Conservation (phyloP, 192 early-diverging fungal species). For the Coemansia sp. region DNA sequence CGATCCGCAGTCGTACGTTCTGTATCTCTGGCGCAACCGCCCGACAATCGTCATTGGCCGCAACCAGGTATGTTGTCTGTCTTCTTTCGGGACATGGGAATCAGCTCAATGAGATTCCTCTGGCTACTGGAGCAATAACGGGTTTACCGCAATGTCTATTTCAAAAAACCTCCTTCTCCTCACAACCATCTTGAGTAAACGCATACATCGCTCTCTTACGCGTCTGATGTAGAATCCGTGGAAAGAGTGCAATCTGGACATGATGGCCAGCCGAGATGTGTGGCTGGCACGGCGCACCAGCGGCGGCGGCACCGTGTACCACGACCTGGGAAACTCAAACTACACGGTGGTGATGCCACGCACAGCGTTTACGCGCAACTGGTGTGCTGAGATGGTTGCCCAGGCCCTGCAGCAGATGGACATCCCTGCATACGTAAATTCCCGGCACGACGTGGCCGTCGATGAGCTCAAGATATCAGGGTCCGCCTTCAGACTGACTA, state of each 20-base stretch:
- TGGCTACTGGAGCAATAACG: not conserved
- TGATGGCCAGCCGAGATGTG: conserved; percentile 66
- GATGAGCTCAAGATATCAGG: conserved; percentile 88
- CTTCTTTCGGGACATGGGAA: not conserved
- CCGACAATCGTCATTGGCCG: conserved; percentile 90
- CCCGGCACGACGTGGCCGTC: conserved; percentile 87
- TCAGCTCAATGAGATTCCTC: not conserved
- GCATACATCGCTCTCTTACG: conserved; percentile 5
- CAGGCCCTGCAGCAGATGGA: conserved; percentile 70
- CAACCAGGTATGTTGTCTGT: conserved; percentile 69
- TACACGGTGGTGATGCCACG: conserved; percentile 95
- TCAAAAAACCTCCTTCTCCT: too few species aligned
- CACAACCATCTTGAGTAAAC: not conserved
- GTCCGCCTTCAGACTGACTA: conserved; percentile 90
- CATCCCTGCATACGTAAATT: conserved; percentile 80
- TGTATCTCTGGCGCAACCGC: conserved; percentile 89
- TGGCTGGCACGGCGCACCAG: conserved; percentile 85
- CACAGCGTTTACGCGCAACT: conserved; percentile 71
- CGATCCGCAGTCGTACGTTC: conserved; percentile 62
- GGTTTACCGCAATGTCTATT: too few species aligned
- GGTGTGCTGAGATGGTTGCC: conserved; percentile 75
- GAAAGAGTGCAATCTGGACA: conserved; percentile 85
- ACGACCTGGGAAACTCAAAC: conserved; percentile 94
- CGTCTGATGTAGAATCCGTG: conserved; percentile 76
- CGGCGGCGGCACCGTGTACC: conserved; percentile 95